phyloP scores from a whole-genome alignment of 768 basidiomycete species.

The Floccularia luteovirens region DNA sequence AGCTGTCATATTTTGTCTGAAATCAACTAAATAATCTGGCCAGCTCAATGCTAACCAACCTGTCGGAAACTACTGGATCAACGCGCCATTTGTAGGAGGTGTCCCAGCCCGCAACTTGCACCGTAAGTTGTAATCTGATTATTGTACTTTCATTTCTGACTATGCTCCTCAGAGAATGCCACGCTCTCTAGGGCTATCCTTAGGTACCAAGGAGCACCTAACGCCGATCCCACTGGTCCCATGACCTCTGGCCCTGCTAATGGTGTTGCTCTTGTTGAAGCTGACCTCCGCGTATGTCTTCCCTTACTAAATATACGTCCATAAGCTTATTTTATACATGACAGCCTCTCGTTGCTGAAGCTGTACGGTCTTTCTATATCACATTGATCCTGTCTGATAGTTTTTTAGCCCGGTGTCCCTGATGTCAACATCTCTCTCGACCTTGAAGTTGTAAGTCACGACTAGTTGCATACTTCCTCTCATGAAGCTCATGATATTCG shows the following conservation, averaged over 20 bases:
- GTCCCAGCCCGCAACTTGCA: constrained; percentile 20
- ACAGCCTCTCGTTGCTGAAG: background rate
- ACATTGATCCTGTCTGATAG: background rate
- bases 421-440: constrained; percentile 12
- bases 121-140: constrained; percentile 13
- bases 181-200: constrained; percentile 16
- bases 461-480: background rate
- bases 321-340: constrained; percentile 1
- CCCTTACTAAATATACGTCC: background rate
- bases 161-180: constrained; percentile 3
- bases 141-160: background rate
- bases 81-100: constrained; percentile 23
- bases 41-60: constrained; percentile 31
- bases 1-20: background rate
- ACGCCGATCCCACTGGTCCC: constrained; percentile 17
- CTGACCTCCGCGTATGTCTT: constrained; percentile 2
- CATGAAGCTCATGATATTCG: background rate
- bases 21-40: background rate
- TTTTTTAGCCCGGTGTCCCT: constrained; percentile 2
- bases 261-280: constrained; percentile 1
- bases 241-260: constrained; percentile 9
- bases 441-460: constrained; percentile 5
- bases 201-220: constrained; percentile 22
- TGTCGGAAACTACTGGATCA: constrained; percentile 40
- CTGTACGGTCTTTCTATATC: background rate